Percentiles rank a stretch among this genome's conserved stretches.
phyloP scores from a whole-genome alignment of 768 basidiomycete genomes.

The Suillus weaverae region DNA sequence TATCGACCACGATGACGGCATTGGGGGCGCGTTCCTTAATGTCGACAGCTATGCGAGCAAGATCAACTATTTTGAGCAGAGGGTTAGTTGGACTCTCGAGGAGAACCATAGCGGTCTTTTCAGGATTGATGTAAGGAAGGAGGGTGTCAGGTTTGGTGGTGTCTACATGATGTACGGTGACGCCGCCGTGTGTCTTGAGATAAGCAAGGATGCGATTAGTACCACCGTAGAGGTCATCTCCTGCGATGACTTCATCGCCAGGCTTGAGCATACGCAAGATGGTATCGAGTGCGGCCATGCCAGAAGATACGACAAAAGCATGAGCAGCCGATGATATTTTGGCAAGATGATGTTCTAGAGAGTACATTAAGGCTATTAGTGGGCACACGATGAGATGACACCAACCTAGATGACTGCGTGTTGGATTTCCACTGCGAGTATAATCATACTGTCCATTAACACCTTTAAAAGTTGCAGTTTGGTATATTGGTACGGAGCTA shows the following conservation, averaged over 20 bases:
- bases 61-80: constrained; percentile 90
- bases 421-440: constrained; percentile 93
- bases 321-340: constrained; percentile 92
- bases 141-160: constrained; percentile 75
- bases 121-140: constrained; percentile 57
- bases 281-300: constrained; percentile 97
- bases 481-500: constrained; percentile 96
- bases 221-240: constrained; percentile 97
- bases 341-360: constrained; percentile 90
- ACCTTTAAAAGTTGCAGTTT: constrained; percentile 98
- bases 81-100: constrained; percentile 98
- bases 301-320: constrained; percentile 92
- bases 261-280: constrained; percentile 94
- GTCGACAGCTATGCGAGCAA: constrained; percentile 77
- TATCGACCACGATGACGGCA: constrained; percentile 88
- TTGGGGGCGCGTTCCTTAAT: constrained; percentile 82
- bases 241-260: constrained; percentile 93
- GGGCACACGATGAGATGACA: neutral
- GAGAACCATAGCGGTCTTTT: constrained; percentile 86
- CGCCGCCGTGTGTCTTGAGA: constrained; percentile 82
- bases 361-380: constrained; percentile 1
- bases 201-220: constrained; percentile 94
- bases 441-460: constrained; percentile 90
- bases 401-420: constrained; percentile 89
- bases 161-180: constrained; percentile 90